Conservation (phyloP, 176 grass and related monocot genomes). For the Carex littledalei region DNA sequence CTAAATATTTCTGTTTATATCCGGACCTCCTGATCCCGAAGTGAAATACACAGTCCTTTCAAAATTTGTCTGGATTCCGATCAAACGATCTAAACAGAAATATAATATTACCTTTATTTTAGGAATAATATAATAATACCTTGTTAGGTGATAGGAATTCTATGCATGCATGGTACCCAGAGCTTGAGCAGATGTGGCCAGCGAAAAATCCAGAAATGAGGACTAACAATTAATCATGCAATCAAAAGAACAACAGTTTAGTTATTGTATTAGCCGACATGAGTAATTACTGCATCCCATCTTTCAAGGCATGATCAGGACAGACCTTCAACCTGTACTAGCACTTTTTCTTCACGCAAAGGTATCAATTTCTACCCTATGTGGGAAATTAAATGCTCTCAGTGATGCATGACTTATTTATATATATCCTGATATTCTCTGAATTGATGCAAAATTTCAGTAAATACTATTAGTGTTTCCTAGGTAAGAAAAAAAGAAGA, state of each 20-base stretch:
- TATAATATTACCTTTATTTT: too few species aligned
- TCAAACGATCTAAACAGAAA: too few species aligned
- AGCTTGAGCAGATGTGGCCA: not conserved
- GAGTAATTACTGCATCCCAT: conserved; percentile 31
- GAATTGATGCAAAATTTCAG: not conserved
- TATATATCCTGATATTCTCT: not conserved
- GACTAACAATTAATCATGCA: not conserved
- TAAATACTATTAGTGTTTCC: not conserved
- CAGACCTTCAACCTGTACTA: conserved; percentile 19
- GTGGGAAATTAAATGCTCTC: conserved; percentile 7
- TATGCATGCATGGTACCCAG: too few species aligned
- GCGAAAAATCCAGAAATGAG: not conserved
- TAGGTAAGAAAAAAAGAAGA: not conserved
- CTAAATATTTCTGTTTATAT: too few species aligned
- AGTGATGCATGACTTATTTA: not conserved
- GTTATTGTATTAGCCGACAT: conserved; percentile 17
- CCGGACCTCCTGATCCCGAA: too few species aligned
- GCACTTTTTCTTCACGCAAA: conserved; percentile 11
- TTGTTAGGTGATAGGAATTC: too few species aligned
- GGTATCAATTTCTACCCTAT: not conserved
- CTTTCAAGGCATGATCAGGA: conserved; percentile 1
- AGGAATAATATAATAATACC: too few species aligned
- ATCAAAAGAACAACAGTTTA: not conserved
- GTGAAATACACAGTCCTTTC: too few species aligned
- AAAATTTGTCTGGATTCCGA: too few species aligned